Conservation (phyloP, 2,329 filamentous ascomycete genomes). For the Talaromyces sp. region DNA sequence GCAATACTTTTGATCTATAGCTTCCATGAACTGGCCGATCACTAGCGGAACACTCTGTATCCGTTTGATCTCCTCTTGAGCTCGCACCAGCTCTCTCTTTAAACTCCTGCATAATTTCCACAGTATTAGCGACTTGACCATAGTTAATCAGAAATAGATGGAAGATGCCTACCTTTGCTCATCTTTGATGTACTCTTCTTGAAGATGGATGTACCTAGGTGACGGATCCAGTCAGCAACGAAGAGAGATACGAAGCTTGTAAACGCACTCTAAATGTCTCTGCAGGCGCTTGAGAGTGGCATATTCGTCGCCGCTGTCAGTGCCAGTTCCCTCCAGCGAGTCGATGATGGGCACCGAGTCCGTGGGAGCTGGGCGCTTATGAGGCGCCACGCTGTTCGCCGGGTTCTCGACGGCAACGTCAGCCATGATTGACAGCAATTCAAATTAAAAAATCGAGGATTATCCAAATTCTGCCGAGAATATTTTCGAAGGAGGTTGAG, state of each 20-base stretch:
- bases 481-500: background rate
- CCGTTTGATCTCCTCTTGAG: constrained; percentile 98
- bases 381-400: constrained; percentile 66
- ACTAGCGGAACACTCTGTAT: constrained; percentile 98
- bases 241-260: background rate
- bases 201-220: constrained; percentile 81
- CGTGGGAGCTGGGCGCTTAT: constrained; percentile 74
- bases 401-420: constrained; percentile 82
- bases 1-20: constrained; percentile 92
- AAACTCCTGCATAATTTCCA: constrained; percentile 61
- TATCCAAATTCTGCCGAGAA: background rate
- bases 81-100: constrained; percentile 93
- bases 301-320: constrained; percentile 87
- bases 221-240: constrained; percentile 3
- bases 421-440: constrained; percentile 58
- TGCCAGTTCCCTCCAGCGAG: constrained; percentile 75
- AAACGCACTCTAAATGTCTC: constrained; percentile 80
- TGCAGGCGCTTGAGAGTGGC: constrained; percentile 94
- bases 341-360: constrained; percentile 83
- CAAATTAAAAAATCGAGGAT: background rate
- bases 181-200: constrained; percentile 99
- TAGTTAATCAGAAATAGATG: background rate
- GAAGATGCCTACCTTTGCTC: constrained; percentile 68
- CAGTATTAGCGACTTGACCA: background rate
- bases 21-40: constrained; percentile 99